Base-by-base conservation (phyloP, 768 basidiomycete species). In the Mycena filopes region DNA sequence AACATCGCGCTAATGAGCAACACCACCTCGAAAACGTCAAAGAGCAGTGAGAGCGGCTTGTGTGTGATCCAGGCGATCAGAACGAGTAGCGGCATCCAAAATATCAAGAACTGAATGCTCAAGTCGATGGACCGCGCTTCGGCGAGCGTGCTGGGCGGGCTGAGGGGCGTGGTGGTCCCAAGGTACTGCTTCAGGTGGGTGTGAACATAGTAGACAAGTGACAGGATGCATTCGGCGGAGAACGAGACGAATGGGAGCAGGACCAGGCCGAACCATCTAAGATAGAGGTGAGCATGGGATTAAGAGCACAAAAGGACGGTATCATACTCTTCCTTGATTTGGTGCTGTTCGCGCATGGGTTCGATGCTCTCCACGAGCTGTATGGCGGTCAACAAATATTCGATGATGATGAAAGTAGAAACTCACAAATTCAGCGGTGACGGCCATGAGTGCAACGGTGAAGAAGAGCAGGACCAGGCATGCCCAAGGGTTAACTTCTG, bases 71-170 rank as follows among this genome's bases (percentile, higher is more conserved):
- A 93, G 0, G 83, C 88, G 25, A 92, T 77, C 26, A 93, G 71
- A 7, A 90, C 84, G 49, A 92, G 72, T 66, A 91, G 80, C 0
- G 91, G 91, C 85, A 89, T 89, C 91, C 91, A 93, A 76, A 91
- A 90, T 11, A 92, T 80, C 15, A 84, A 82, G 74, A 93, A 92
- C 70, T 93, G 91, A 62, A 92, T 90, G 71, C 88, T 89, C 49
- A 92, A 81, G 71, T 93, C 91, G 64, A 93, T 92, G 12, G 90
- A 87, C 29, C 88, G 83, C 4, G 83, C 88, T 71, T 86, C 86
- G 0, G 91, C 91, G n/a, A 90, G 79, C 16, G 82, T 81, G 9
- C 80, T 78, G 0, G 89, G 89, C 18, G 84, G 76, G 1, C 28
- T 54, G 51, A 53, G 50, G 78, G 79, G 10, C 78, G 74, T 36